These are phyloP conservation scores for Batrachochytrium dendrobatidis DNA, from an alignment of 371 early-diverging fungal species.

Conservation along the genomic window DNA sequence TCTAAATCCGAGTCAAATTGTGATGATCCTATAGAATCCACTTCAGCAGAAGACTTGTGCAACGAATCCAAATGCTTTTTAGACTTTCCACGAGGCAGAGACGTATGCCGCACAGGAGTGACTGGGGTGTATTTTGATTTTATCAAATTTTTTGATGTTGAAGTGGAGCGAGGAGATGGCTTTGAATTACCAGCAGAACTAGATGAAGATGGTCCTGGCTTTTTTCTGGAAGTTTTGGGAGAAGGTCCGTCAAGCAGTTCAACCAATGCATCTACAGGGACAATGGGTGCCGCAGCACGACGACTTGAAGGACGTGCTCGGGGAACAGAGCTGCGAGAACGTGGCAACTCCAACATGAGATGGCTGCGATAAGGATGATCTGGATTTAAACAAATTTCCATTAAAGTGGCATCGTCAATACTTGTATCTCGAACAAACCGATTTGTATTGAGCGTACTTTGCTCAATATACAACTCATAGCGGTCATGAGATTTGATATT, in stretches of 20 bases:
- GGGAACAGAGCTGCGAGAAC: background rate
- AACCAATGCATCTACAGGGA: too few relatives aligned
- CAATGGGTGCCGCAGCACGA: background rate
- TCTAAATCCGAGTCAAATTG: background rate
- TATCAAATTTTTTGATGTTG: too few relatives aligned
- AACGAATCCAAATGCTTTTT: background rate
- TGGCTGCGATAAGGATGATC: background rate
- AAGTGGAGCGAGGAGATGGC: background rate
- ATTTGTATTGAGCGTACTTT: background rate
- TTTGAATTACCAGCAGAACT: background rate
- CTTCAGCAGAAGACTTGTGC: background rate
- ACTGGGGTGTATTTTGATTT: too few relatives aligned
- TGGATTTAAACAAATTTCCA: background rate
- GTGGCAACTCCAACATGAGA: background rate
- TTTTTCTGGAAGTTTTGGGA: background rate
- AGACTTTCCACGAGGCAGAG: too few relatives aligned
- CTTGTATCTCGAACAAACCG: slow-evolving; percentile 1
- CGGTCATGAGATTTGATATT: slow-evolving; percentile 11
- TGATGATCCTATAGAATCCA: too few relatives aligned
- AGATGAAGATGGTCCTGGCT: background rate
- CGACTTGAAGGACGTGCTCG: background rate
- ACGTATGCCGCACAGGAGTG: background rate
- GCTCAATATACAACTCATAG: slow-evolving; percentile 9
- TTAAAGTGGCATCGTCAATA: background rate
- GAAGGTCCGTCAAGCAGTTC: too few relatives aligned